These are phyloP conservation scores for Penicillium angulare DNA, from an alignment of 495 filamentous ascomycete genomes.

Conservation along the genomic window DNA sequence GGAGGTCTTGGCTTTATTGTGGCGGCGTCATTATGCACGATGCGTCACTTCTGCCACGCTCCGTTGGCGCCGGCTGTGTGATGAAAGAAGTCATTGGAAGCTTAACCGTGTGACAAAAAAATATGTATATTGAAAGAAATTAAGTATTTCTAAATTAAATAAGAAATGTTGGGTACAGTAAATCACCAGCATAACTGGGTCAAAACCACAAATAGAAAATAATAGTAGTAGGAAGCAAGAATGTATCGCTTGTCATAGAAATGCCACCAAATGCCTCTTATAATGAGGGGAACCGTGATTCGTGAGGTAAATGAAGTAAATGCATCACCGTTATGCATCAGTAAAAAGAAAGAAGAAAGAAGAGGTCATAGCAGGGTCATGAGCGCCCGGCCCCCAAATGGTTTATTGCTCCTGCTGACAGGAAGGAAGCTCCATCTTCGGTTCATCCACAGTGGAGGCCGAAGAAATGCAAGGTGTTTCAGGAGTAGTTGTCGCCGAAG, in stretches of 20 bases:
- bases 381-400: background rate
- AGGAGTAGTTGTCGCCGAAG: background rate
- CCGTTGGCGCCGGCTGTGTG: background rate
- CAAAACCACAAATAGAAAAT: no score
- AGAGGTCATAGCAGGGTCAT: background rate
- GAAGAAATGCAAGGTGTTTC: background rate
- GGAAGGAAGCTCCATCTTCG: background rate
- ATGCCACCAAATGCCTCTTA: conserved; percentile 23
- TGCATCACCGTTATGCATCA: conserved; percentile 17
- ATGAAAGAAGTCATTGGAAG: background rate
- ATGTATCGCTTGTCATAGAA: conserved; percentile 4
- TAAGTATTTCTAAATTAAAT: background rate
- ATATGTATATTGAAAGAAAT: background rate
- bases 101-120: background rate
- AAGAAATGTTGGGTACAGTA: no score
- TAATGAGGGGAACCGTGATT: conserved; percentile 18
- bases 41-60: background rate
- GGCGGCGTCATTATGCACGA: background rate
- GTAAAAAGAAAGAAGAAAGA: no score
- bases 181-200: no score
- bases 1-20: conserved; percentile 3
- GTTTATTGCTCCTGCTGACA: conserved; percentile 2
- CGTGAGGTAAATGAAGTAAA: conserved; percentile 11
- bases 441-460: conserved; percentile 1
- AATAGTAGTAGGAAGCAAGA: no score